Percentiles rank a stretch among this genome's conserved stretches.
Conservation (phyloP, 2,329 filamentous ascomycete species). For the Coniella vitis region DNA sequence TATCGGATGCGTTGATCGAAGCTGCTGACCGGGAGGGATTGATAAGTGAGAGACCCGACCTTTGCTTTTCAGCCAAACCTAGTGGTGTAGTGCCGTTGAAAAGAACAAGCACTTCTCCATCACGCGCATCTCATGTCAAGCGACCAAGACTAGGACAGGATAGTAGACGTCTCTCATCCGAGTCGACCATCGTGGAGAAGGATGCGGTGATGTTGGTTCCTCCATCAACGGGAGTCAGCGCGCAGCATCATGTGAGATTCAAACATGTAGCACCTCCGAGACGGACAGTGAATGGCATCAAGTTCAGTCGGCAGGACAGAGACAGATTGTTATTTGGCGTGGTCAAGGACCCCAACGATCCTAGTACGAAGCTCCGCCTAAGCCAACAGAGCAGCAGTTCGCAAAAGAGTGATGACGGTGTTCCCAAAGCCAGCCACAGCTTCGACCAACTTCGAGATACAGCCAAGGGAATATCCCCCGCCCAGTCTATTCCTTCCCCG, state of each 20-base stretch:
- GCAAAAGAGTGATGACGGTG: slow-evolving; percentile 38
- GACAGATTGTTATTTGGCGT: slow-evolving; percentile 58
- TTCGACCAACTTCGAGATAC: slow-evolving; percentile 23
- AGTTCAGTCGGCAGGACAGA: slow-evolving; percentile 31
- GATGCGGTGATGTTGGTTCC: background rate
- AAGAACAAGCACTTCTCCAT: background rate
- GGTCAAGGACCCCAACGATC: slow-evolving; percentile 69
- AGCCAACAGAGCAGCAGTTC: slow-evolving; percentile 56
- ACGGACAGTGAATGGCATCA: slow-evolving; percentile 25
- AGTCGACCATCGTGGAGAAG: background rate
- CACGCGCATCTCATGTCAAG: background rate
- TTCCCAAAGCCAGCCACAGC: slow-evolving; percentile 28
- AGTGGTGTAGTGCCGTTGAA: slow-evolving; percentile 1
- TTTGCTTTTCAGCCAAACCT: slow-evolving; percentile 13
- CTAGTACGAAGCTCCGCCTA: slow-evolving; percentile 53
- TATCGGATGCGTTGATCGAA: slow-evolving; percentile 33
- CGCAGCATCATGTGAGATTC: slow-evolving; percentile 4
- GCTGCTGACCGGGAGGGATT: slow-evolving; percentile 34
- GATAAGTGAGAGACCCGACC: slow-evolving; percentile 25
- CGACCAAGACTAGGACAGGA: slow-evolving; percentile 1
- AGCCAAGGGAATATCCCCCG: slow-evolving; percentile 4
- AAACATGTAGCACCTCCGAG: slow-evolving; percentile 21
- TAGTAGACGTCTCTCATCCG: background rate
- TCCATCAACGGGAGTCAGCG: slow-evolving; percentile 4
- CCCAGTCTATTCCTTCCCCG: background rate